These are phyloP conservation scores for Ramalina intermedia DNA, from an alignment of 495 filamentous ascomycete species.

Conservation along the genomic window DNA sequence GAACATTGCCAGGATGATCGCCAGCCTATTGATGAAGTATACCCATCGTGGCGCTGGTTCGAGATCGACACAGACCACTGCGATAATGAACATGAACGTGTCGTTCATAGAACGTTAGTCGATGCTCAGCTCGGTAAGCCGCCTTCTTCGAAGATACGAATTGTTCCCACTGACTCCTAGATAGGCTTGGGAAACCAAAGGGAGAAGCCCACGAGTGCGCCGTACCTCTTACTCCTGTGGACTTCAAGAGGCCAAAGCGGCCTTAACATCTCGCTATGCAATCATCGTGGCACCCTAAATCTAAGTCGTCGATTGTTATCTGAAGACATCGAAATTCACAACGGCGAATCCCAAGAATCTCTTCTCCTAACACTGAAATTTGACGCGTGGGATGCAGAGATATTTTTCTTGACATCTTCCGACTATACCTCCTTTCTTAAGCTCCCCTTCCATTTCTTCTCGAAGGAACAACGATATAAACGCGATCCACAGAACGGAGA, in stretches of 20 bases:
- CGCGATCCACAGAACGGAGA: constrained; percentile 6
- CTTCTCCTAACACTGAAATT: constrained; percentile 3
- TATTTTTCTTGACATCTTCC: constrained; percentile 2
- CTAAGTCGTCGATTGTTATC: constrained; percentile 3
- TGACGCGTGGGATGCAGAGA: constrained; percentile 6
- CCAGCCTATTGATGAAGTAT: constrained; percentile 7
- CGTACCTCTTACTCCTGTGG: constrained; percentile 8
- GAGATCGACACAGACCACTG: constrained; percentile 10
- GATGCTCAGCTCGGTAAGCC: constrained; percentile 8
- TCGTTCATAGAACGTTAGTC: constrained; percentile 5
- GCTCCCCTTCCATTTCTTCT: constrained; percentile 2
- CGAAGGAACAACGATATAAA: background rate
- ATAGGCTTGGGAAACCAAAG: background rate
- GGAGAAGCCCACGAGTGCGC: constrained; percentile 8
- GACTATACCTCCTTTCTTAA: constrained; percentile 1
- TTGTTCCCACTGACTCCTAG: too few species aligned
- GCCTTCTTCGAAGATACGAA: too few species aligned
- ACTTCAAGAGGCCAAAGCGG: constrained; percentile 5
- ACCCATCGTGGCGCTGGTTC: constrained; percentile 6
- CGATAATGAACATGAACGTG: constrained; percentile 1
- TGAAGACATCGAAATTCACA: constrained; percentile 3
- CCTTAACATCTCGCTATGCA: constrained; percentile 5
- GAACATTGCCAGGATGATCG: constrained; percentile 4
- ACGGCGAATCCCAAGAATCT: background rate
- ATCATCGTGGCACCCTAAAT: constrained; percentile 9